Evolutionary conservation across 140 eudicot species (phyloP), one percentile per base, ranked within the genome.

Genomic region (Stevia rebaudiana): DNA sequence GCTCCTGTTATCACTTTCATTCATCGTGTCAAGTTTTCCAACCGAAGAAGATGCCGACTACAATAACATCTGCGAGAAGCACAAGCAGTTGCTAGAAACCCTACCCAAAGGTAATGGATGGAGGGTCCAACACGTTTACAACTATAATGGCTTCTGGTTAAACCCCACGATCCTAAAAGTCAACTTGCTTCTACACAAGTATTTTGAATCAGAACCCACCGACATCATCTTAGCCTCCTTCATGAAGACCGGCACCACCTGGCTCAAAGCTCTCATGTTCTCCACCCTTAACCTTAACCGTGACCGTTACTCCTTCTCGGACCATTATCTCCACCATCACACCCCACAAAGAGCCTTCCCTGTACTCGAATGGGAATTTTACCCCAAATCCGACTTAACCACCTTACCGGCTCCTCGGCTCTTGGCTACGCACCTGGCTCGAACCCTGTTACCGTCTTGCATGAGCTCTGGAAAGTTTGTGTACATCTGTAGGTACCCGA

Each of bases 171-270:
- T 3, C 47, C 13, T 76, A 0, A 42, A 65, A 61, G 56, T 22
- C 12, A 12, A 56, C 11, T 4, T 77, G 5, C 36, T 59, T 49
- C 46, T 53, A 16, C 77, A 79, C 31, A n/a, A 43, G 28, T 72
- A 69, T 50, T 79, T 79, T 65, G 42, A 55, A 30, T 53, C 80
- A 10, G 61, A 48, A 5, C 67, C 76, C 8, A 31, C 58, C 0
- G 74, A 79, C 33, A 50, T 74, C 16, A 28, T 74, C 11, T 41
- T 79, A 8, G 70, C 66, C 19, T 56, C 56, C 11, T 63, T 22
- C 28, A 50, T 66, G 11, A 79, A 69, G 19, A 39, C 61, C 11
- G 84, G 80, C 23, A 79, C 84, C 0, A 74, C 78, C 6, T 67
- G 18, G 49, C 18, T 43, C 5, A 43, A 43, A 43, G 49, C 49